Evolutionary conservation across 345 rosid genomes (phyloP).

Genomic region (Syzygium aqueum): DNA sequence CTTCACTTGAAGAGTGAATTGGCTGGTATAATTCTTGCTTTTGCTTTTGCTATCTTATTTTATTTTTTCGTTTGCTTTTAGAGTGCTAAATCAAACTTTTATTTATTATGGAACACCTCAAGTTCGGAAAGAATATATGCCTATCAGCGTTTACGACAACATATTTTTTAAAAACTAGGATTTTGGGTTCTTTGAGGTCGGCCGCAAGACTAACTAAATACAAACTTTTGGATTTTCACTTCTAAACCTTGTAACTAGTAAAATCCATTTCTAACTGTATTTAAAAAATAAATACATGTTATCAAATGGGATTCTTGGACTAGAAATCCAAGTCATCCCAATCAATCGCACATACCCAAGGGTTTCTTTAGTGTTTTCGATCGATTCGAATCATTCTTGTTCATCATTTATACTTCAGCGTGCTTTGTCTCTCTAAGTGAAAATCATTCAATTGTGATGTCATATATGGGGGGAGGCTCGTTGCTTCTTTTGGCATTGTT

Average conservation of each 20-base stretch:
- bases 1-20: neutral
- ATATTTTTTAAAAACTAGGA: neutral
- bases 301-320: neutral
- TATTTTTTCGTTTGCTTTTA: neutral
- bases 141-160: neutral
- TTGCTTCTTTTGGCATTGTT: neutral
- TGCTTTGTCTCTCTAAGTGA: neutral
- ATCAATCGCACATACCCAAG: no score
- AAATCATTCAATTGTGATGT: neutral
- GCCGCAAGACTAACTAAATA: neutral
- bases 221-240: neutral
- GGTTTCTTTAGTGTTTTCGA: neutral
- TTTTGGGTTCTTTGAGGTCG: neutral
- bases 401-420: neutral
- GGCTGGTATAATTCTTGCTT: neutral
- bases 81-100: neutral
- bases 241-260: neutral
- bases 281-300: neutral
- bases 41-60: neutral
- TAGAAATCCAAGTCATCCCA: neutral
- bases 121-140: neutral
- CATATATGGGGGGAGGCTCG: neutral
- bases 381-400: neutral
- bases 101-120: neutral
- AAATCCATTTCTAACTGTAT: neutral